These are phyloP conservation scores for Hirschioporus abietinus DNA, from an alignment of 768 basidiomycete genomes.

Conservation along the genomic window DNA sequence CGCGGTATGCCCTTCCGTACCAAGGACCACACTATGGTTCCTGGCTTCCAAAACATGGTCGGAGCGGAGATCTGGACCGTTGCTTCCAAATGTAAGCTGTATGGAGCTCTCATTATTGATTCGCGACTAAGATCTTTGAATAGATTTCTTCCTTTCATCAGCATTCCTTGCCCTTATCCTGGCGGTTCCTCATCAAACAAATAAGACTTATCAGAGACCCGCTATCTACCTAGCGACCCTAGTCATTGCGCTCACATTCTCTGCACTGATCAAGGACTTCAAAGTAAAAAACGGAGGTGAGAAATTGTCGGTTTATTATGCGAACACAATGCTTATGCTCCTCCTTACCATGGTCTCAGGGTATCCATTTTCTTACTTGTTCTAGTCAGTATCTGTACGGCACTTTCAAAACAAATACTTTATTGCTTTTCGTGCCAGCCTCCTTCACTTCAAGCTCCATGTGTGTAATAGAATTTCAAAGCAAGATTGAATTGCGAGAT, in stretches of 20 bases:
- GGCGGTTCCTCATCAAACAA: constrained; percentile 64
- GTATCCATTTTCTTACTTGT: constrained; percentile 76
- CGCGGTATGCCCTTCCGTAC: constrained; percentile 69
- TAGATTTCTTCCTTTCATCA: constrained; percentile 80
- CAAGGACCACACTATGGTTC: constrained; percentile 76
- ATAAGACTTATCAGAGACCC: constrained; percentile 68
- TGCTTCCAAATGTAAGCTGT: constrained; percentile 71
- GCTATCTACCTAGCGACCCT: constrained; percentile 89
- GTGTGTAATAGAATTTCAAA: neutral
- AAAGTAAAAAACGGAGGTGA: constrained; percentile 84
- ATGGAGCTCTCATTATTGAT: constrained; percentile 4
- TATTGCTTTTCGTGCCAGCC: neutral
- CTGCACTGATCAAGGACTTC: constrained; percentile 82
- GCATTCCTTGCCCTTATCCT: constrained; percentile 74
- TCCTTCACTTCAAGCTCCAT: neutral
- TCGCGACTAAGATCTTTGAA: neutral
- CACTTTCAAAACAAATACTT: neutral
- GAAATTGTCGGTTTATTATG: constrained; percentile 14
- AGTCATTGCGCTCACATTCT: constrained; percentile 80
- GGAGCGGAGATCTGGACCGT: constrained; percentile 92
- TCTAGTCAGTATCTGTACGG: constrained; percentile 32
- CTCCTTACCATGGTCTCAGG: constrained; percentile 34
- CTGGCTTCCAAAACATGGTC: constrained; percentile 84
- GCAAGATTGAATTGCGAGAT: neutral
- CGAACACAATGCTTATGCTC: constrained; percentile 6